Conservation (phyloP, 345 rosid genomes). For the Noccaea bulbosa region DNA sequence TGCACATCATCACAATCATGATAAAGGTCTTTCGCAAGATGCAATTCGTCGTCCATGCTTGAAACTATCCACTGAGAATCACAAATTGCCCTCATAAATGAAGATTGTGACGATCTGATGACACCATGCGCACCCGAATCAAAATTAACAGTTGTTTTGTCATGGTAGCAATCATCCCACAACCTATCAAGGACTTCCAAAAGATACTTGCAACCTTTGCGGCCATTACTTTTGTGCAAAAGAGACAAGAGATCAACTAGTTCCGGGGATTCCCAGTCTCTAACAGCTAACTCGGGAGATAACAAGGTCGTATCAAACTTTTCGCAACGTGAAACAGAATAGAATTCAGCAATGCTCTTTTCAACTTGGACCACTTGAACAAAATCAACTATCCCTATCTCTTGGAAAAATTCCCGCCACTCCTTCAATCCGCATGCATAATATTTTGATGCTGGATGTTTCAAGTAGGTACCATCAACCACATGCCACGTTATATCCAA, state of each 20-base stretch:
- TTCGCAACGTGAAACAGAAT: constrained; percentile 40
- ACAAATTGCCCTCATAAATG: constrained; percentile 66
- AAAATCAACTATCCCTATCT: constrained; percentile 85
- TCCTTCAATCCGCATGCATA: constrained; percentile 52
- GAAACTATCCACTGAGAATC: constrained; percentile 75
- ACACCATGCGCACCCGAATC: constrained; percentile 42
- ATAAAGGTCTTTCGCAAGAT: constrained; percentile 71
- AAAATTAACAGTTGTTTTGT: constrained; percentile 55
- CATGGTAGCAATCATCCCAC: constrained; percentile 77
- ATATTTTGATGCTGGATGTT: constrained; percentile 62
- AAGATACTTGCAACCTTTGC: constrained; percentile 59
- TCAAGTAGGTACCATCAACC: constrained; percentile 71
- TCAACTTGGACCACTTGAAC: constrained; percentile 77
- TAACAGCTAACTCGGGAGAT: constrained; percentile 48
- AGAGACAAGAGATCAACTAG: constrained; percentile 56
- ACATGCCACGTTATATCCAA: constrained; percentile 72
- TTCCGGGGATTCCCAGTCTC: constrained; percentile 93
- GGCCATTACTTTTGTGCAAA: constrained; percentile 52
- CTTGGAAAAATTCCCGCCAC: constrained; percentile 84
- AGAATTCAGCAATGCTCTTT: constrained; percentile 58
- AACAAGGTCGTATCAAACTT: constrained; percentile 43
- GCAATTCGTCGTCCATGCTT: constrained; percentile 69
- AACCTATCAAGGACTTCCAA: constrained; percentile 70
- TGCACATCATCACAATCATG: constrained; percentile 80
- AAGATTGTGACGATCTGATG: constrained; percentile 58